These are phyloP conservation scores for Arabidopsis lyrata DNA, from an alignment of 441 rosid genomes.

Conservation along the genomic window DNA sequence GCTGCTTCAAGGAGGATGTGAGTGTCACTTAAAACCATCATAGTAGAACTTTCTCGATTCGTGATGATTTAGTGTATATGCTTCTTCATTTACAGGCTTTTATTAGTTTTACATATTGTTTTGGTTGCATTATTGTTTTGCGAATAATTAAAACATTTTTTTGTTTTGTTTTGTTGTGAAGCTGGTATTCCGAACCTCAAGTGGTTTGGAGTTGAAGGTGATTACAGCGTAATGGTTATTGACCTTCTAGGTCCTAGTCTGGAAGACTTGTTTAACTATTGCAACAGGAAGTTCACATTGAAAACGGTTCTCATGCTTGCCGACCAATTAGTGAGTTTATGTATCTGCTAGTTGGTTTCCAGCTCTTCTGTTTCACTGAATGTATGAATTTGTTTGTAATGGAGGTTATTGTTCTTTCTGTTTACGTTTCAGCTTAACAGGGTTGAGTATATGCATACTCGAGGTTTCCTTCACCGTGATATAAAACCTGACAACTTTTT, in stretches of 20 bases:
- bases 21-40: conserved; percentile 41
- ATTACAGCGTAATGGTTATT: conserved; percentile 90
- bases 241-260: conserved; percentile 98
- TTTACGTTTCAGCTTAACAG: conserved; percentile 75
- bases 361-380: conserved; percentile 14
- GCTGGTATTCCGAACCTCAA: conserved; percentile 97
- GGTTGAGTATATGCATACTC: conserved; percentile 95
- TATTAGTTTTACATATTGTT: no score
- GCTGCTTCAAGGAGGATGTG: conserved; percentile 99
- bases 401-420: conserved; percentile 35
- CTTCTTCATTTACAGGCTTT: neutral
- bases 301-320: conserved; percentile 98
- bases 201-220: conserved; percentile 97
- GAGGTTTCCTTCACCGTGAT: conserved; percentile 98
- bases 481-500: conserved; percentile 98
- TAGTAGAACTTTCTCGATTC: neutral
- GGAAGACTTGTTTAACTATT: conserved; percentile 96
- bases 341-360: conserved; percentile 14
- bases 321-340: conserved; percentile 82
- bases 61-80: neutral
- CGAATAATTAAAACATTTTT: neutral
- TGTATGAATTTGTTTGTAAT: neutral
- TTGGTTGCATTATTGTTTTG: no score
- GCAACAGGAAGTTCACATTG: conserved; percentile 83
- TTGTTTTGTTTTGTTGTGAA: conserved; percentile 44